A percentile compares a stretch with the other conserved stretches of the same genome.
These are phyloP conservation scores for Postia placenta DNA, from an alignment of 768 basidiomycete genomes.

Conservation along the genomic window DNA sequence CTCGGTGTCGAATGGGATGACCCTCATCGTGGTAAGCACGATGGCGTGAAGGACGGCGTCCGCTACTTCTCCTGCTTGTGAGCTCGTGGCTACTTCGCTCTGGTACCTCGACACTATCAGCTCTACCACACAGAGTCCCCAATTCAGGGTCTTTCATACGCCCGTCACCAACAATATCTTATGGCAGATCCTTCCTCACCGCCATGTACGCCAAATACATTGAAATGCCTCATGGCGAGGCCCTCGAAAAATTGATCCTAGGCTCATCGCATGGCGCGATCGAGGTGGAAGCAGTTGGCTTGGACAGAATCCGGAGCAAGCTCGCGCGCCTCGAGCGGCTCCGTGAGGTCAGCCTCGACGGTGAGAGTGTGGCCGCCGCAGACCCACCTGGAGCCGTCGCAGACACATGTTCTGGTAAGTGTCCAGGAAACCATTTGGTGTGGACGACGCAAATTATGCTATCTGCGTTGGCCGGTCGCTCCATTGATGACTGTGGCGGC, in stretches of 20 bases:
- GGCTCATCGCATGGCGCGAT: slow-evolving; percentile 83
- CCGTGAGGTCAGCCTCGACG: slow-evolving; percentile 77
- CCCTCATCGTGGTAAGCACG: slow-evolving; percentile 76
- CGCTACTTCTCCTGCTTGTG: slow-evolving; percentile 79
- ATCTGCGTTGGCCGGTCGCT: no score
- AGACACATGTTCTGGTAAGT: slow-evolving; percentile 65
- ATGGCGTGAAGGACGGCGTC: slow-evolving; percentile 71
- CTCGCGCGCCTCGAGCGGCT: slow-evolving; percentile 62
- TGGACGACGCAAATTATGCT: no score
- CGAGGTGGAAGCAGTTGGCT: slow-evolving; percentile 77
- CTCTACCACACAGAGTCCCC: slow-evolving; percentile 36
- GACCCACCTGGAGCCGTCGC: slow-evolving; percentile 44
- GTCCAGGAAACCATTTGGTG: no score
- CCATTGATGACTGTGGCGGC: no score
- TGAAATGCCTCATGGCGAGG: slow-evolving; percentile 48
- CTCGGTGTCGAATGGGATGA: slow-evolving; percentile 99
- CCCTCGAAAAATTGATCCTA: slow-evolving; percentile 58
- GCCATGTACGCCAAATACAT: slow-evolving; percentile 78
- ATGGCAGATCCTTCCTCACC: slow-evolving; percentile 66
- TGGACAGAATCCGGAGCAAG: slow-evolving; percentile 72
- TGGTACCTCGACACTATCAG: background rate
- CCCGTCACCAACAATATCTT: slow-evolving; percentile 48
- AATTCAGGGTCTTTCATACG: slow-evolving; percentile 79
- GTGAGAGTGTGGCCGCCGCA: slow-evolving; percentile 51
- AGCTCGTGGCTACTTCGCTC: slow-evolving; percentile 11